Conservation (phyloP, 139 green algal species). For the Bryopsis sp. region DNA sequence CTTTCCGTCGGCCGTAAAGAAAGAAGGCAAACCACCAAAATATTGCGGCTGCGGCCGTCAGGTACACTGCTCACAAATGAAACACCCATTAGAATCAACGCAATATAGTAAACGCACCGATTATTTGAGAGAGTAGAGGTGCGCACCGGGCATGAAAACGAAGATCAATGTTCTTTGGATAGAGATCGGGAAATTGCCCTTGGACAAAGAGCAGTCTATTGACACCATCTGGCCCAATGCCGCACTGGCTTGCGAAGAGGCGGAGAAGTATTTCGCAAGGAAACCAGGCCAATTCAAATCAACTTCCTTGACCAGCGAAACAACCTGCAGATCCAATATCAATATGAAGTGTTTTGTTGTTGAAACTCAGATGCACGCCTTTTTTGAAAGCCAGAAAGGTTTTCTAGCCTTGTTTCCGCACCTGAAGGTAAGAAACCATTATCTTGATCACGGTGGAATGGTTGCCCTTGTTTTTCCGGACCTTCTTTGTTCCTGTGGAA, state of each 20-base stretch:
- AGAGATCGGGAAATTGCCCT: no score
- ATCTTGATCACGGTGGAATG: conserved; percentile 20
- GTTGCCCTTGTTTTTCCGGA: not conserved
- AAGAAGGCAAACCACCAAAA: conserved; percentile 1
- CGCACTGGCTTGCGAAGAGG: not conserved
- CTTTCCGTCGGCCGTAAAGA: not conserved
- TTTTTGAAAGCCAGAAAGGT: no score
- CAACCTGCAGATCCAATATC: not conserved
- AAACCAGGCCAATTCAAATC: not conserved
- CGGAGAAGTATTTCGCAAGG: conserved; percentile 12
- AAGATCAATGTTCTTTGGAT: conserved; percentile 5
- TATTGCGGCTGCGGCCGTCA: not conserved
- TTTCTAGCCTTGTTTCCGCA: conserved; percentile 5
- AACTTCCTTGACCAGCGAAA: conserved; percentile 7
- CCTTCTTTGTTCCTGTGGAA: not conserved
- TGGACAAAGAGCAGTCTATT: conserved; percentile 12
- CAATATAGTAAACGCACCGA: no score
- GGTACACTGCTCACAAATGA: no score
- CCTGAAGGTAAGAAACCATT: conserved; percentile 16
- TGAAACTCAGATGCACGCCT: no score
- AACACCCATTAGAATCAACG: no score
- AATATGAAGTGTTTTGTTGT: no score
- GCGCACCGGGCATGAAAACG: not conserved
- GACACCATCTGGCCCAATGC: conserved; percentile 2
- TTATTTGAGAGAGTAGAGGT: no score